Percentiles rank a stretch among this genome's conserved stretches.
Conservation (phyloP, 2,329 filamentous ascomycete species). For the Pestalotiopsis sp. region DNA sequence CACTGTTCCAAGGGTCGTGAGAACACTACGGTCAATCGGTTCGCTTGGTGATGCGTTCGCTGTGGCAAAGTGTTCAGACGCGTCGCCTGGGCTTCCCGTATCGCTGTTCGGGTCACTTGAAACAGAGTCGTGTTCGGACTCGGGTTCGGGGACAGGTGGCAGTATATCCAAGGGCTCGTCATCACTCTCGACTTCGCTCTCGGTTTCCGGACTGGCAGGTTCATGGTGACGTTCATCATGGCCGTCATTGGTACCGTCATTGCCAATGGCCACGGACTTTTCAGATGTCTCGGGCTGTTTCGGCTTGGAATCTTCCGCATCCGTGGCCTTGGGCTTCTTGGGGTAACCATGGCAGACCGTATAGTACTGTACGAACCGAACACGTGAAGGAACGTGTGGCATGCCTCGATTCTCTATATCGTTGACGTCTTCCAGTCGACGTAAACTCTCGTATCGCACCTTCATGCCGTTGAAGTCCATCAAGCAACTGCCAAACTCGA, state of each 20-base stretch:
- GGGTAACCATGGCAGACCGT: constrained; percentile 78
- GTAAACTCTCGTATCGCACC: constrained; percentile 68
- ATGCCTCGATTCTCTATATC: constrained; percentile 43
- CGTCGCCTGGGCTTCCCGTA: constrained; percentile 27
- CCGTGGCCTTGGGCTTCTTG: constrained; percentile 48
- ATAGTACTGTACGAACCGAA: constrained; percentile 89
- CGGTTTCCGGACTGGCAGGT: constrained; percentile 42
- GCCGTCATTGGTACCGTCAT: constrained; percentile 17
- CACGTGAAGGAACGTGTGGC: constrained; percentile 48
- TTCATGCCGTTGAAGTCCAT: constrained; percentile 75
- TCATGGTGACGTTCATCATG: constrained; percentile 15
- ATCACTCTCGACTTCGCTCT: constrained; percentile 46
- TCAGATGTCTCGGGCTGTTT: neutral
- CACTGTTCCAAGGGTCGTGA: no score
- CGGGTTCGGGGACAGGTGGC: constrained; percentile 12
- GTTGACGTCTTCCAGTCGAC: constrained; percentile 72
- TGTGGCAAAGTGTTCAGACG: constrained; percentile 23
- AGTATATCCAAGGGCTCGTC: constrained; percentile 18
- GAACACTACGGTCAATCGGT: no score
- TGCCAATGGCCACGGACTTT: constrained; percentile 18
- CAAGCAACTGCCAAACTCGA: constrained; percentile 82
- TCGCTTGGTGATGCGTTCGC: neutral
- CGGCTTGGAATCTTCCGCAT: constrained; percentile 12
- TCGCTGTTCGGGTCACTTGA: constrained; percentile 6
- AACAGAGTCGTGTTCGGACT: constrained; percentile 16